Evolutionary conservation across 495 filamentous ascomycete genomes (phyloP), one percentile per base, ranked within the genome.

Genomic region (Penicillium waksmanii): DNA sequence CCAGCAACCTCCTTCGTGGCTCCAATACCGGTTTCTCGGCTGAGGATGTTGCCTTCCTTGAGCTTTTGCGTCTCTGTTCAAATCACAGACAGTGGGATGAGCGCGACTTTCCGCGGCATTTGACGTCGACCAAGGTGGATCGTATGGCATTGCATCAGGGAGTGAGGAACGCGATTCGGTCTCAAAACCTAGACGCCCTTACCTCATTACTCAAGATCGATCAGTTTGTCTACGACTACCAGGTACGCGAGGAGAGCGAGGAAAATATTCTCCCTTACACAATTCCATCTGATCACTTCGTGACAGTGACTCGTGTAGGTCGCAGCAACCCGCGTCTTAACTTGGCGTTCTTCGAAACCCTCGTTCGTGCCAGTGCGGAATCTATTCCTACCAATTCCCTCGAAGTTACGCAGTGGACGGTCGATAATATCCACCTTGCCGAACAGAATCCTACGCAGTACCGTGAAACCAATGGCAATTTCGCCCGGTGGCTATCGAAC

Each of bases 301-400:
- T 68, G 47, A 68, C 62, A 3, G 72, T 67, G 7, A 64, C 65
- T 8, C 65, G 62, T 4, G 43, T 69, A 5, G 58, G 64, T 18
- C 67, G 58, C 4, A 51, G 66, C 13, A 67, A 66, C 1, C 62
- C 55, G 13, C 48, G 50, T n/a, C 61, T 60, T 21, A 63, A 73
- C 27, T 44, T 61, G 8, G 53, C 58, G 3, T 60, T 75, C 44
- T 77, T 80, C 48, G 60, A 70, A 40, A 51, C 69, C 12, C 65
- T 80, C 17, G 33, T 80, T 2, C 74, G 76, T 17, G 64, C 75
- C 11, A 77, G 66, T 44, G 74, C 77, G 0, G 77, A 80, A 58
- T 78, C 75, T 15, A 40, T 79, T 1, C 77, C 77, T 2, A 17
- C 56, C 2, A 61, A 74, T 31, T 70, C 72, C 0, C 34, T 69